Conservation (phyloP, 2,329 filamentous ascomycete genomes). For the Davidsoniella virescens region DNA sequence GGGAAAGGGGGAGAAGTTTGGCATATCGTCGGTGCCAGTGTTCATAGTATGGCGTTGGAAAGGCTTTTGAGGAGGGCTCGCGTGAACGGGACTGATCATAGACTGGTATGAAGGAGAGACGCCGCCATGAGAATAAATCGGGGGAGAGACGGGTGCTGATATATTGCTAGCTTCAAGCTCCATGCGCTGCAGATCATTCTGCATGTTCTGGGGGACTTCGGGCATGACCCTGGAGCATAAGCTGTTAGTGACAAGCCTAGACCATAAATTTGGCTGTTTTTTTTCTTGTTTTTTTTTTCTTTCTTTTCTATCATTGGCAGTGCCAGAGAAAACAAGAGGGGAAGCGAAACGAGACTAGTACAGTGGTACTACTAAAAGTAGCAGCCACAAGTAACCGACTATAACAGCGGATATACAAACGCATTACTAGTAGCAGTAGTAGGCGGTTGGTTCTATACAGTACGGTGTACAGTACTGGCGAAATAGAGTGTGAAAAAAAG, state of each 20-base stretch:
- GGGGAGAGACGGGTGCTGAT: constrained; percentile 24
- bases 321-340: constrained; percentile 4
- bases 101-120: constrained; percentile 21
- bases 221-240: constrained; percentile 57
- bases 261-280: background rate
- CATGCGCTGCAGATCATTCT: constrained; percentile 80
- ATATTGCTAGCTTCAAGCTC: constrained; percentile 53
- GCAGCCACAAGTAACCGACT: too few relatives aligned
- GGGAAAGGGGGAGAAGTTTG: constrained; percentile 84
- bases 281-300: background rate
- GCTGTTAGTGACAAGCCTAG: constrained; percentile 11
- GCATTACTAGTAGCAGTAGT: background rate
- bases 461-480: background rate
- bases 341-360: background rate
- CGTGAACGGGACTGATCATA: constrained; percentile 20
- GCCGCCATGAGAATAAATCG: constrained; percentile 18
- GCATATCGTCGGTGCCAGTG: constrained; percentile 29
- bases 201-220: constrained; percentile 92
- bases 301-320: background rate
- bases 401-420: background rate
- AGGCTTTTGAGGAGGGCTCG: constrained; percentile 10
- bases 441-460: background rate
- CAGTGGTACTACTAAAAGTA: too few relatives aligned
- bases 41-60: constrained; percentile 3
- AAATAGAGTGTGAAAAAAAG: constrained; percentile 11